Percentiles rank a stretch among this genome's conserved stretches.
phyloP scores from a whole-genome alignment of 352 stramenopile genomes.

The Phytophthora foliorum region DNA sequence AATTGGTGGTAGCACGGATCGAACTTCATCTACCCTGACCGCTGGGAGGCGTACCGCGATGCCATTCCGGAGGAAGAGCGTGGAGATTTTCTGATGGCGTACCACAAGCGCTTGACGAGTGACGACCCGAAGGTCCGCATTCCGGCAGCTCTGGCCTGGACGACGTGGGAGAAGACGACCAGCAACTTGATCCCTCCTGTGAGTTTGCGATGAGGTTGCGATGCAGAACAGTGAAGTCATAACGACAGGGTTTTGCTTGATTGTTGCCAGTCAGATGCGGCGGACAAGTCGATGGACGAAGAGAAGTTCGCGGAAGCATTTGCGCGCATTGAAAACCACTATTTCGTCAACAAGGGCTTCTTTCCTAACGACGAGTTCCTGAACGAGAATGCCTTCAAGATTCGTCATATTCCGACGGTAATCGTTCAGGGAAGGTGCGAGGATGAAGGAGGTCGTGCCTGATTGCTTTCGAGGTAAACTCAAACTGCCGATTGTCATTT shows the following conservation, averaged over 20 bases:
- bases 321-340: conserved; percentile 95
- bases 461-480: neutral
- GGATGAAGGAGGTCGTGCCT: neutral
- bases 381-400: conserved; percentile 91
- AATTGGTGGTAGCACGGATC: conserved; percentile 61
- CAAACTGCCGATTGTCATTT: neutral
- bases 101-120: conserved; percentile 90
- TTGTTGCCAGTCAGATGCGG: conserved; percentile 52
- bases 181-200: conserved; percentile 85
- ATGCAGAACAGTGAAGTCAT: neutral
- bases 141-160: conserved; percentile 90
- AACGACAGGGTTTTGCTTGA: neutral
- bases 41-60: conserved; percentile 91
- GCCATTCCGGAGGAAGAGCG: conserved; percentile 90
- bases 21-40: conserved; percentile 93
- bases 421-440: conserved; percentile 91
- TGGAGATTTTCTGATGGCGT: conserved; percentile 85
- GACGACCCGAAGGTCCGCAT: conserved; percentile 87
- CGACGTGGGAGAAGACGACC: conserved; percentile 92
- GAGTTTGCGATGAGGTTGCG: conserved; percentile 12
- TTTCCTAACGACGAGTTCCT: conserved; percentile 90
- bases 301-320: conserved; percentile 91
- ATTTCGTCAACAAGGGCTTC: conserved; percentile 93
- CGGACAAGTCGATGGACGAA: conserved; percentile 84
- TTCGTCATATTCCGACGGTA: conserved; percentile 92